phyloP scores from a whole-genome alignment of 2,329 filamentous ascomycete species.

The Ophiognomonia clavigignenti-juglandacearum region DNA sequence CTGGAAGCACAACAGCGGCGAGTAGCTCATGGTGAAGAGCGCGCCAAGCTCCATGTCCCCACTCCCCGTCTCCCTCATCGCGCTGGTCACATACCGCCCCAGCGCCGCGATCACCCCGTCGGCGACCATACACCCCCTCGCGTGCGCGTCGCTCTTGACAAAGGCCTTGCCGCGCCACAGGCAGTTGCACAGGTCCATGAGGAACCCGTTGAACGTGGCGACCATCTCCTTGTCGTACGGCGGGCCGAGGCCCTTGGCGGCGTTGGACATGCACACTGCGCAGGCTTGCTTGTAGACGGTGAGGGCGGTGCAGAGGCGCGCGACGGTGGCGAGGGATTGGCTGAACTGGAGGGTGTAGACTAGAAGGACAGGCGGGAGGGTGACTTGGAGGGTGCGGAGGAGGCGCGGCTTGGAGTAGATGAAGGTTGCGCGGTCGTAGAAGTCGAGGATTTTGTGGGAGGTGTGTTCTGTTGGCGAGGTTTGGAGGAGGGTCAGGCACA shows the following conservation, averaged over 20 bases:
- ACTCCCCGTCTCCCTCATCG: conserved; percentile 35
- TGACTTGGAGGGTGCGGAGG: conserved; percentile 55
- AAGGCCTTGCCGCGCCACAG: conserved; percentile 75
- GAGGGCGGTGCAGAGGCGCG: conserved; percentile 65
- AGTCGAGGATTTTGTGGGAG: conserved; percentile 59
- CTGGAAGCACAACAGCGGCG: conserved; percentile 51
- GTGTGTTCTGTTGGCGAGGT: conserved; percentile 37
- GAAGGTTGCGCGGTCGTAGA: conserved; percentile 59
- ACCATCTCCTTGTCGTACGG: conserved; percentile 57
- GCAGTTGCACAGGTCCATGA: conserved; percentile 84
- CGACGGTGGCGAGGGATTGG: conserved; percentile 56
- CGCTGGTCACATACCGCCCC: conserved; percentile 41
- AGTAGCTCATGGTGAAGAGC: conserved; percentile 55
- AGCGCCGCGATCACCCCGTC: conserved; percentile 39
- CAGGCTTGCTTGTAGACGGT: conserved; percentile 71
- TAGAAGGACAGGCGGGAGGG: conserved; percentile 61
- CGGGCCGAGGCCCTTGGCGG: conserved; percentile 22
- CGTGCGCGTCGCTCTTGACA: conserved; percentile 57
- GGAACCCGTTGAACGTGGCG: conserved; percentile 71
- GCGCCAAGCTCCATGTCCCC: conserved; percentile 37
- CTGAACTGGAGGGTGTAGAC: conserved; percentile 70
- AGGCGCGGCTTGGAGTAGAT: conserved; percentile 49
- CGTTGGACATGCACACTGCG: conserved; percentile 54
- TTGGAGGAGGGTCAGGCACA: conserved; percentile 58
- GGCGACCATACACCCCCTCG: conserved; percentile 49